A percentile compares a stretch with the other conserved stretches of the same genome.
Evolutionary conservation across 1,284 basidiomycete species (phyloP).

Genomic region (Rhodotorula sp.): DNA sequence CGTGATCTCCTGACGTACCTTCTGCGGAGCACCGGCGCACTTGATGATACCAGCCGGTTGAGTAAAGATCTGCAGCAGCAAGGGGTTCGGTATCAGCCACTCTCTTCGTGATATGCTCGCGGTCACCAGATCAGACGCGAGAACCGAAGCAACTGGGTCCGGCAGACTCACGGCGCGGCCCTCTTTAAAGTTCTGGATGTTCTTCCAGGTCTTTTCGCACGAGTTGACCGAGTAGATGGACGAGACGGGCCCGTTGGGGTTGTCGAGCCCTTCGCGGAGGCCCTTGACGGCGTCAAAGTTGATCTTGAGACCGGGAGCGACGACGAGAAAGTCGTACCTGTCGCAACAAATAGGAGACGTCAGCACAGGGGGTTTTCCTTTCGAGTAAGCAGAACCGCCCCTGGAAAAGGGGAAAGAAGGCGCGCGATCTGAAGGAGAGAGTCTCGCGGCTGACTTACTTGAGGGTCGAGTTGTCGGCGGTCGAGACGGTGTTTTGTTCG

Average conservation of each 20-base stretch:
- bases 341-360: not conserved
- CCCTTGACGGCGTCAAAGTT: slow-evolving; percentile 72
- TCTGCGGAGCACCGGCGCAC: slow-evolving; percentile 74
- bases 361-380: not conserved
- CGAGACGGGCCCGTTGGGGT: slow-evolving; percentile 77
- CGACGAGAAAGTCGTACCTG: slow-evolving; percentile 78
- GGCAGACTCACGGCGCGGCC: slow-evolving; percentile 61
- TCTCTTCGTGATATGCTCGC: no score
- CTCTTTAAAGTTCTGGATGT: slow-evolving; percentile 69
- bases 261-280: slow-evolving; percentile 70
- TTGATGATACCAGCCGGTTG: slow-evolving; percentile 94
- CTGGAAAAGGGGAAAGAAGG: not conserved
- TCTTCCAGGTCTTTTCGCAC: slow-evolving; percentile 80
- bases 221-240: slow-evolving; percentile 90
- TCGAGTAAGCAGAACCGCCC: not conserved
- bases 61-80: slow-evolving; percentile 66
- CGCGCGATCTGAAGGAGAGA: not conserved
- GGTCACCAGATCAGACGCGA: no score
- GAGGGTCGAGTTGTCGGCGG: slow-evolving; percentile 67
- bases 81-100: no score
- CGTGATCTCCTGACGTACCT: slow-evolving; percentile 37
- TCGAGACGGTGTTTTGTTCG: slow-evolving; percentile 66
- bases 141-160: no score
- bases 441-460: slow-evolving; percentile 58
- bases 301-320: slow-evolving; percentile 83